Evolutionary conservation across 768 basidiomycete genomes (phyloP).

Genomic region (Hygrocybe coccinea): DNA sequence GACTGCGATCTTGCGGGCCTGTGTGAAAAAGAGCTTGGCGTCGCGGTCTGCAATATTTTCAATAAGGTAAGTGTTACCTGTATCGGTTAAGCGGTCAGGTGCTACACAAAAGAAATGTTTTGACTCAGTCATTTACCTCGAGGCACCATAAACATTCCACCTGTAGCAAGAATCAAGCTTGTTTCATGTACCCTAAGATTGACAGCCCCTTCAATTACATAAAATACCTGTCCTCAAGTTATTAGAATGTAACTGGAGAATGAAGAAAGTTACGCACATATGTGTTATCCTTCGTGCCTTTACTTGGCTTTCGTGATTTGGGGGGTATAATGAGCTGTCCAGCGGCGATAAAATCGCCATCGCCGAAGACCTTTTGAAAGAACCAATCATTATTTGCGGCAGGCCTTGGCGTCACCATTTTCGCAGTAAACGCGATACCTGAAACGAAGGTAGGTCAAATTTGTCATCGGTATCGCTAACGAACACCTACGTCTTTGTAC

Average conservation of each 20-base stretch:
- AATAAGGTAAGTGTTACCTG: conserved; percentile 88
- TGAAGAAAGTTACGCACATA: conserved; percentile 53
- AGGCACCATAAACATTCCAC: conserved; percentile 87
- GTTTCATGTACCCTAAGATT: conserved; percentile 79
- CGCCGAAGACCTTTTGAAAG: conserved; percentile 90
- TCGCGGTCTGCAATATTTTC: conserved; percentile 79
- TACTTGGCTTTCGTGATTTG: conserved; percentile 75
- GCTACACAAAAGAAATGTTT: neutral
- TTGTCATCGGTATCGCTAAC: neutral
- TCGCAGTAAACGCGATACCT: conserved; percentile 79
- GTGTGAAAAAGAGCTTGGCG: conserved; percentile 86
- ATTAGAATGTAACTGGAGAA: neutral
- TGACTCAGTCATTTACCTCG: conserved; percentile 51
- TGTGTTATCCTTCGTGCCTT: conserved; percentile 89
- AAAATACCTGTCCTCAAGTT: conserved; percentile 37
- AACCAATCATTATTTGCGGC: conserved; percentile 66
- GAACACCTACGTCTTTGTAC: conserved; percentile 66
- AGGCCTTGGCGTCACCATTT: conserved; percentile 56
- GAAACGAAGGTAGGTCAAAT: neutral
- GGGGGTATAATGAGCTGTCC: conserved; percentile 83
- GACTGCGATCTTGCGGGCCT: conserved; percentile 52
- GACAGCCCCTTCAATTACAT: conserved; percentile 84
- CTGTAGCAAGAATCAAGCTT: conserved; percentile 69
- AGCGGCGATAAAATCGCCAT: conserved; percentile 86
- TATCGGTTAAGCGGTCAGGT: neutral